Percentiles rank a stretch among this genome's conserved stretches.
Evolutionary conservation across 495 filamentous ascomycete species (phyloP).

Genomic region (Alectoria sarmentosa): DNA sequence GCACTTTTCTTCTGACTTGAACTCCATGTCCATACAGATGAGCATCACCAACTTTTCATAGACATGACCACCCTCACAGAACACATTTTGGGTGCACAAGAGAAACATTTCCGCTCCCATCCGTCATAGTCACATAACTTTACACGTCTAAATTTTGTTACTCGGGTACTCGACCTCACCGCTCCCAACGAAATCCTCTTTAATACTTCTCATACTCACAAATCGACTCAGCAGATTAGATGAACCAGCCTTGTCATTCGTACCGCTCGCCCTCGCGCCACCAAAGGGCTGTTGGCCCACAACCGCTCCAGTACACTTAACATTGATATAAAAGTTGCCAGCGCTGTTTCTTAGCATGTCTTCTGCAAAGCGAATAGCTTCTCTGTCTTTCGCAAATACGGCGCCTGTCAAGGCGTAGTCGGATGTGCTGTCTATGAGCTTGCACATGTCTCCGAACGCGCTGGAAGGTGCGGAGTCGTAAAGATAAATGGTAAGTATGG

Average conservation of each 20-base stretch:
- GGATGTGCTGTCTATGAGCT: constrained; percentile 56
- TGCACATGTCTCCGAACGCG: constrained; percentile 45
- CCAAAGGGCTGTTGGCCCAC: constrained; percentile 92
- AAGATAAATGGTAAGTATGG: constrained; percentile 54
- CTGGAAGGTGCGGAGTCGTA: constrained; percentile 47
- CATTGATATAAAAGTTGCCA: constrained; percentile 90
- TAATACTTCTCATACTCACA: constrained; percentile 76
- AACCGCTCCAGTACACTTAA: constrained; percentile 86
- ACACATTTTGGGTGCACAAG: background rate
- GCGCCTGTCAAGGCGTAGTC: constrained; percentile 75
- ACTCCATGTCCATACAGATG: background rate
- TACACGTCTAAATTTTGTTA: constrained; percentile 43
- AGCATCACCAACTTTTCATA: background rate
- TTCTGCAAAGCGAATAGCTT: constrained; percentile 61
- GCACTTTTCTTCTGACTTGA: background rate
- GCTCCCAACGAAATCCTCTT: constrained; percentile 77
- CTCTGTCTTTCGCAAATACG: constrained; percentile 65
- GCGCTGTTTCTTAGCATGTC: constrained; percentile 67
- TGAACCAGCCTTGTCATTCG: constrained; percentile 88
- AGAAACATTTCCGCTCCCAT: constrained; percentile 33
- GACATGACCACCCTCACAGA: too few relatives aligned
- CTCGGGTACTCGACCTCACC: constrained; percentile 71
- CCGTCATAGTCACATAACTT: constrained; percentile 29
- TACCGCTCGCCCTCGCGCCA: constrained; percentile 76
- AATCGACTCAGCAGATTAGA: constrained; percentile 67